Percentiles rank a stretch among this genome's conserved stretches.
These are phyloP conservation scores for Colletotrichum ledebouriae DNA, from an alignment of 2,329 filamentous ascomycete genomes.

Conservation along the genomic window DNA sequence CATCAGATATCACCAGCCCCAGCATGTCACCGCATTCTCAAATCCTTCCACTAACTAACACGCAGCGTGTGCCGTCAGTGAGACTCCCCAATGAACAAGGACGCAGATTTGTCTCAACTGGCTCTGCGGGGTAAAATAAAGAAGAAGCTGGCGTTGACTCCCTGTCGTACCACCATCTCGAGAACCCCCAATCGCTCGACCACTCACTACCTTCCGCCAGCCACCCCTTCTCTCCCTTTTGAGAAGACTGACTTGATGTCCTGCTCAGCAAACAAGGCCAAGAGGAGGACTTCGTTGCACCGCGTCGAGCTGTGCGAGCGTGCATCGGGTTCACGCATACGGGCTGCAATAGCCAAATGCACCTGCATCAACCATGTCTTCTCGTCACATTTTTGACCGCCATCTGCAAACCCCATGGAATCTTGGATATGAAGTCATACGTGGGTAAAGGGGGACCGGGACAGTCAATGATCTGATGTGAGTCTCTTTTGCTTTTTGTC, in stretches of 20 bases:
- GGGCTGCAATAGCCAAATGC: slow-evolving; percentile 34
- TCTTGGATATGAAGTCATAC: slow-evolving; percentile 36
- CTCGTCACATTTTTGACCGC: slow-evolving; percentile 42
- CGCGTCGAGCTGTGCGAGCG: slow-evolving; percentile 35
- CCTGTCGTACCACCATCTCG: slow-evolving; percentile 33
- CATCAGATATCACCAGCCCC: slow-evolving; percentile 28
- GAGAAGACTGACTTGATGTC: slow-evolving; percentile 20
- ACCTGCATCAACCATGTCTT: slow-evolving; percentile 42
- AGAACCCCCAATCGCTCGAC: slow-evolving; percentile 20
- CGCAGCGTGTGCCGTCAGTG: slow-evolving; percentile 14
- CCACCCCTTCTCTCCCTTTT: slow-evolving; percentile 14
- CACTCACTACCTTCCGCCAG: slow-evolving; percentile 20
- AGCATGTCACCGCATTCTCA: slow-evolving; percentile 9
- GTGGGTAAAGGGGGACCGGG: slow-evolving; percentile 24
- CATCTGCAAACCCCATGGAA: slow-evolving; percentile 28
- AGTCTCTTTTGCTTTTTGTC: slow-evolving; percentile 14
- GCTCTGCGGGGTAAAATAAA: slow-evolving; percentile 29
- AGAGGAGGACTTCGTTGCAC: slow-evolving; percentile 27
- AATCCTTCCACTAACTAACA: slow-evolving; percentile 8
- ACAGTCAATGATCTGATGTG: slow-evolving; percentile 3
- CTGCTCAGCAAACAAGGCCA: slow-evolving; percentile 37
- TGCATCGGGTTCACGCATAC: slow-evolving; percentile 37
- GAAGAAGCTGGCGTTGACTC: slow-evolving; percentile 21
- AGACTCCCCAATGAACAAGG: slow-evolving; percentile 10
- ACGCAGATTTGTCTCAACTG: slow-evolving; percentile 33